Evolutionary conservation across 805 yeast genomes (phyloP).

Genomic region (Candida silvatica): DNA sequence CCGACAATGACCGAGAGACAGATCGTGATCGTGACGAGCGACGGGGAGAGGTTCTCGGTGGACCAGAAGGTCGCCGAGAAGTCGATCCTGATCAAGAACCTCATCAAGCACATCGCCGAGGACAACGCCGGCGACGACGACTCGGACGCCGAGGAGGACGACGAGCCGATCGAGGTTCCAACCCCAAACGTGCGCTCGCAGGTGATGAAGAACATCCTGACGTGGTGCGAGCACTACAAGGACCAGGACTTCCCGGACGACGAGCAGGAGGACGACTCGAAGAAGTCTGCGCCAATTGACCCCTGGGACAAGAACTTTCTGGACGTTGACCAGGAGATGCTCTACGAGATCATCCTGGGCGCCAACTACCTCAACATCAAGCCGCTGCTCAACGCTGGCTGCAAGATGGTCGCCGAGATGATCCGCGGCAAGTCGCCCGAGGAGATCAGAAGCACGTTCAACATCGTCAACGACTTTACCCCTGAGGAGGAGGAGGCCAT

Average conservation of each 20-base stretch:
- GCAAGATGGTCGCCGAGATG: conserved; percentile 79
- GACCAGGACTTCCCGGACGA: conserved; percentile 67
- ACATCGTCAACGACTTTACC: conserved; percentile 73
- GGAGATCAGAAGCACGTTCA: conserved; percentile 72
- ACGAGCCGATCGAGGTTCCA: conserved; percentile 72
- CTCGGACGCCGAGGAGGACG: conserved; percentile 46
- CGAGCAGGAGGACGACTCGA: conserved; percentile 76
- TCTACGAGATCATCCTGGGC: conserved; percentile 73
- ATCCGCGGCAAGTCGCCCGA: conserved; percentile 74
- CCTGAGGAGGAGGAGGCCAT: conserved; percentile 87
- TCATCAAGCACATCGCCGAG: conserved; percentile 60
- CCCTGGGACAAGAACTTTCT: conserved; percentile 95
- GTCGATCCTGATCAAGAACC: conserved; percentile 75
- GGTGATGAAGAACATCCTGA: conserved; percentile 83
- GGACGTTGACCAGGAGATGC: conserved; percentile 88
- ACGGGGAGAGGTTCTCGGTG: conserved; percentile 71
- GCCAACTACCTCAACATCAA: conserved; percentile 72
- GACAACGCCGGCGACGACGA: conserved; percentile 31
- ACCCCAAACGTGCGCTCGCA: conserved; percentile 84
- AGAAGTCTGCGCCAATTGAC: conserved; percentile 84
- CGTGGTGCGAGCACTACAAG: conserved; percentile 94
- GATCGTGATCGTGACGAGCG: conserved; percentile 55
- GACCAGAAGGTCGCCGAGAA: conserved; percentile 80
- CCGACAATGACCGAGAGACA: conserved; percentile 19
- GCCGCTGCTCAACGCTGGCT: conserved; percentile 69